Conservation (phyloP, 768 basidiomycete genomes). For the Kwoniella sp. region DNA sequence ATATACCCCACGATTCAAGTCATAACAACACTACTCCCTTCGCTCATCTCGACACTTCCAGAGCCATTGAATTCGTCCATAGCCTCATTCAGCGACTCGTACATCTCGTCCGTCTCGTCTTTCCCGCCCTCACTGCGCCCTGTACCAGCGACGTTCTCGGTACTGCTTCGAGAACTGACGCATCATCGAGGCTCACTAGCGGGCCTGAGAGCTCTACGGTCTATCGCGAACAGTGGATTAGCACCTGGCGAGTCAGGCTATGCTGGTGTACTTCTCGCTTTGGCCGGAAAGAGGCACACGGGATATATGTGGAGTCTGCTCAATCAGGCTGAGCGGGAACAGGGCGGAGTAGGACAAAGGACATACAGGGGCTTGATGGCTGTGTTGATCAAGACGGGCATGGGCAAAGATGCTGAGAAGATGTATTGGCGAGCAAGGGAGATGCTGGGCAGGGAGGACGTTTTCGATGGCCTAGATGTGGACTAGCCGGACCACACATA, state of each 20-base stretch:
- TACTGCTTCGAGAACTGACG: constrained; percentile 24
- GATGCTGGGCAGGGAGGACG: constrained; percentile 10
- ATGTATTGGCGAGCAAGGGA: constrained; percentile 19
- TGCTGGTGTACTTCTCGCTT: constrained; percentile 19
- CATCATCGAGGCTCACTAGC: constrained; percentile 19
- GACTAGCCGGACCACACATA: not conserved
- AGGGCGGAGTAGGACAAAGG: not conserved
- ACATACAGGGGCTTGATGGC: constrained; percentile 23
- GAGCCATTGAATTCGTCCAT: constrained; percentile 5
- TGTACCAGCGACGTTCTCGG: constrained; percentile 12
- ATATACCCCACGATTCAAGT: constrained; percentile 13
- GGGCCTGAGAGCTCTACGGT: constrained; percentile 15
- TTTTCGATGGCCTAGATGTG: constrained; percentile 15
- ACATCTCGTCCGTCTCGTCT: not conserved
- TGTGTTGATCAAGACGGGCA: constrained; percentile 17
- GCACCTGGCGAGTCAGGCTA: constrained; percentile 16
- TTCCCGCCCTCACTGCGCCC: constrained; percentile 25
- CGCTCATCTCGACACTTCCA: constrained; percentile 18
- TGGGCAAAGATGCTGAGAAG: constrained; percentile 16
- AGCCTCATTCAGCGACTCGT: constrained; percentile 4
- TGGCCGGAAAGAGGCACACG: constrained; percentile 18
- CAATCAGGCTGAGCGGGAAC: constrained; percentile 21
- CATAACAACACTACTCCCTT: constrained; percentile 29
- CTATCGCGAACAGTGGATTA: constrained; percentile 10
- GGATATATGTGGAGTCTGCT: constrained; percentile 23